Evolutionary conservation across 108 stramenopile species (phyloP).

Genomic region (Pseudonitzschia pungens): DNA sequence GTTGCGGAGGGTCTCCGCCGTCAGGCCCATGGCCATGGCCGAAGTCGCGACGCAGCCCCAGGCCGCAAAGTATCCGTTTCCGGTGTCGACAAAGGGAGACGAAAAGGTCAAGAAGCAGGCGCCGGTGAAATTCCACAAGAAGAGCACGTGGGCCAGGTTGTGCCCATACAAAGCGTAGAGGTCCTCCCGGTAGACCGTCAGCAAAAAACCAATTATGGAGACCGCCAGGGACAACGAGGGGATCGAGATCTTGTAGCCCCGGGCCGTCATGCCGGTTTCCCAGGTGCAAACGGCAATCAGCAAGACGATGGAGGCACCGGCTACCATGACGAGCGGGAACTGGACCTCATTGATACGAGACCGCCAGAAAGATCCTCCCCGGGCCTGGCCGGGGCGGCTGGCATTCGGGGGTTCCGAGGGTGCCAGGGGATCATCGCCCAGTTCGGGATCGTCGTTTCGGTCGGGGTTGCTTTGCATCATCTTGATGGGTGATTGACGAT

Average conservation of each 20-base stretch:
- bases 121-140: constrained; percentile 53
- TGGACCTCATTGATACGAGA: constrained; percentile 13
- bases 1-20: constrained; percentile 13
- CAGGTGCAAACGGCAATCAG: constrained; percentile 37
- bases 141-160: background rate
- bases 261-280: background rate
- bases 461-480: background rate
- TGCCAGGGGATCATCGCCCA: background rate
- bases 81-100: constrained; percentile 49
- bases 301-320: constrained; percentile 41
- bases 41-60: constrained; percentile 44
- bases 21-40: constrained; percentile 31
- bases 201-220: background rate
- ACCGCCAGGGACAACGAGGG: constrained; percentile 23
- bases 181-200: constrained; percentile 20
- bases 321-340: constrained; percentile 34
- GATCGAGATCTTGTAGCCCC: constrained; percentile 41
- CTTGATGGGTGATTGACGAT: too few relatives aligned
- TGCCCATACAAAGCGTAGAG: constrained; percentile 8
- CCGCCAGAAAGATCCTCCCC: background rate
- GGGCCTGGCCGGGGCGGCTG: too few relatives aligned
- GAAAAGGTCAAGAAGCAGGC: constrained; percentile 61
- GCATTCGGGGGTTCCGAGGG: too few relatives aligned
- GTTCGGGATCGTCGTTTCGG: background rate
- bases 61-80: constrained; percentile 69